Evolutionary conservation across 306 rosid species (phyloP), one percentile per base, ranked within the genome.

Genomic region (Clitoria ternatea): DNA sequence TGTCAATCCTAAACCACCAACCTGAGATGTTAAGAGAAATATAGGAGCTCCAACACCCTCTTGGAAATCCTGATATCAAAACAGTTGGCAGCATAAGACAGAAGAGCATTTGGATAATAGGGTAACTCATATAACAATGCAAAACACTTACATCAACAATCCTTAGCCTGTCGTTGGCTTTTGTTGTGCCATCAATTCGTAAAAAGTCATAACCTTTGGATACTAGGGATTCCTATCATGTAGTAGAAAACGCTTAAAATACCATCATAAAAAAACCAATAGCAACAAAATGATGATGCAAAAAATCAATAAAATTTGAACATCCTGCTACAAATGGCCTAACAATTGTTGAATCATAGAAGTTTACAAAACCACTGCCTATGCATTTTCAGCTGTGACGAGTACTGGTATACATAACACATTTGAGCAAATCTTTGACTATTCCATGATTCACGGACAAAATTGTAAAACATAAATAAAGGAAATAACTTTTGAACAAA

Each of bases 131-230:
- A 44, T 77, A 52, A 69, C 23, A 22, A 48, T 48, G 23, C 48
- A 55, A 15, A 63, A 61, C 60, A 77, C 96, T 85, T 83, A 93
- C 98, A 84, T 87, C 65, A 36, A 93, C 97, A 78, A 87, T 75
- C 78, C 66, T 81, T 57, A 93, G 3, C 80, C 98, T 77, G 74
- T 93, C 98, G 27, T 64, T 13, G 27, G 90, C 80, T 87, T 93
- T 93, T 76, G 97, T 90, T 70, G 97, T 93, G 49, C 98, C 98
- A 77, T 93, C 98, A 64, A 93, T 93, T 48, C 96, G 94, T 76
- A 84, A 53, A 73, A 73, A 90, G 44, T 70, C 74, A 70, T 90
- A 93, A 45, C 88, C 86, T 64, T 77, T 66, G 66, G 89, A 82
- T 42, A 50, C 6, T 42, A 93, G 75, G 43, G 88, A 84, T 42